A percentile compares a stretch with the other conserved stretches of the same genome.
phyloP scores from a whole-genome alignment of 768 basidiomycete genomes.

The Amanita brunnescens region DNA sequence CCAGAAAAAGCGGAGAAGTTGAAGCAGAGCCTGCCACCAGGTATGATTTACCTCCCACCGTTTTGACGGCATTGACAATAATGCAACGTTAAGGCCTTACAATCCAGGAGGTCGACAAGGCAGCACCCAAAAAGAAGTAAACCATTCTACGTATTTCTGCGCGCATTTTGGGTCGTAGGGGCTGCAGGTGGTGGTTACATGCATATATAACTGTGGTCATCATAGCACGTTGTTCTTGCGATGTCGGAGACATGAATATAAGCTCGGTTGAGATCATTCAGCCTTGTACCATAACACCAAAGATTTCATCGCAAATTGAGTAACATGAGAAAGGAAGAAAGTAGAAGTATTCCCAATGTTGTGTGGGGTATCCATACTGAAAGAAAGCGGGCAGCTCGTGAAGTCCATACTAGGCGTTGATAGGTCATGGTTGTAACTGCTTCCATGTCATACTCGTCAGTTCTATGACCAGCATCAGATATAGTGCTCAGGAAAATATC shows the following conservation, averaged over 20 bases:
- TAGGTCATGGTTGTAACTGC: not conserved
- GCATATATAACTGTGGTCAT: conserved; percentile 21
- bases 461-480: not conserved
- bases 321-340: not conserved
- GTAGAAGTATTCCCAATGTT: conserved; percentile 1
- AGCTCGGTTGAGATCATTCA: not conserved
- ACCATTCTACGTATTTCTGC: conserved; percentile 13
- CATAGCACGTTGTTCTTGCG: conserved; percentile 23
- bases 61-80: not conserved
- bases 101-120: conserved; percentile 63
- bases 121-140: conserved; percentile 61
- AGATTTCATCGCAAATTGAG: not conserved
- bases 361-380: not conserved
- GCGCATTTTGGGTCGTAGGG: conserved; percentile 14
- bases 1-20: conserved; percentile 99
- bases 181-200: conserved; percentile 8
- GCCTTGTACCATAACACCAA: not conserved
- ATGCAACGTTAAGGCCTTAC: conserved; percentile 42
- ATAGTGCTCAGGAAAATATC: conserved; percentile 15
- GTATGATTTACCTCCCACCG: conserved; percentile 37
- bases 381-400: not conserved
- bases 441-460: conserved; percentile 21
- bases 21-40: conserved; percentile 89
- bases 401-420: not conserved
- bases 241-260: conserved; percentile 13